Evolutionary conservation across 2,329 filamentous ascomycete species (phyloP), one percentile per base, ranked within the genome.

Genomic region (Thelonectria rubi): DNA sequence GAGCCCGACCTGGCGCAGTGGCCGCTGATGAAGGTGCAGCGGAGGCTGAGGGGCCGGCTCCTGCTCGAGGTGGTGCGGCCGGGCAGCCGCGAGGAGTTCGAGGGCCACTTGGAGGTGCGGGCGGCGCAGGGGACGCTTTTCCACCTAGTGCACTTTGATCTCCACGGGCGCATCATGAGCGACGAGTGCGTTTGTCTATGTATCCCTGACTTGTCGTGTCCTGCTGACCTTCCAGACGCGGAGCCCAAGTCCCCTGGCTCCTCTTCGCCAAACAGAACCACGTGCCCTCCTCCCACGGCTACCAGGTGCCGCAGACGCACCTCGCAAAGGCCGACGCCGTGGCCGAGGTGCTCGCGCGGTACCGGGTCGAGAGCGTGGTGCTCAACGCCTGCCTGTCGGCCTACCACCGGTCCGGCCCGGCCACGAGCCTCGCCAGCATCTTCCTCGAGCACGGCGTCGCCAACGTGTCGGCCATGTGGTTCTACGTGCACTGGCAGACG

Each of bases 21-120:
- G 58, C 58, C 58, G n/a, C 51, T 60, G 3, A 60, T 60, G 58
- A 60, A 45, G 24, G 52, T 47, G 12, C 58, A 55, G 51, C 45
- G 40, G 39, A 55, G 46, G 58, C 15, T 60, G n/a, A 52, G 50
- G 26, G 55, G 58, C 20, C 45, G 58, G 15, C 37, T 60, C 39
- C 20, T 60, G 51, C 46, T 60, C 5, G 58, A 60, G 32, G 58
- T 60, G 18, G 58, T 60, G 58, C 58, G 58, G 7, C 58, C 58
- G 12, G 58, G 58, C 12, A 60, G 58, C 17, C 52, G 37, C 18
- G 58, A 60, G 58, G 51, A 60, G 26, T 46, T 60, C 9, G 46
- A 50, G 32, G 51, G 47, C 12, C 58, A 60, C 53, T 24, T 60
- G 6, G 40, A 47, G 26, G 26, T 55, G 46, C 58, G 58, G 20